Base-by-base conservation (phyloP, 805 yeast species). In the Candida mattraensis region DNA sequence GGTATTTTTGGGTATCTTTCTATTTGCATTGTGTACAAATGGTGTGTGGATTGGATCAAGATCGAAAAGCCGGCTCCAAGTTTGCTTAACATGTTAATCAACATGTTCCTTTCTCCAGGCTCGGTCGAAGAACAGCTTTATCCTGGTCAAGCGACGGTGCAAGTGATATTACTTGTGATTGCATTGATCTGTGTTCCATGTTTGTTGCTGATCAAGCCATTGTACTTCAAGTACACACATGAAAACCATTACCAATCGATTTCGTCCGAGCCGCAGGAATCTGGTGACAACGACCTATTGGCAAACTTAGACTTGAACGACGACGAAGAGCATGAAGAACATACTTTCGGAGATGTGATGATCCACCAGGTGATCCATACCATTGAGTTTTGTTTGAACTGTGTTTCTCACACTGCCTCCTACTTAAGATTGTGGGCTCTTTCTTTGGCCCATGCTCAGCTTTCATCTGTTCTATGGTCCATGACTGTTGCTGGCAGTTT, bases 371-470 rank as follows among this genome's bases (percentile, higher is more conserved):
- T 91, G 16, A 91, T 91, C 51, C 97, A 93, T 63, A 93, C 99
- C 8, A 91, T 91, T 58, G 99, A 91, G 70, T 91, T 93, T 66
- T 91, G 99, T 58, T 73, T 91, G 57, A 93, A 93, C 64, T 86
- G 96, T 70, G 96, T 91, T 20, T 87, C 96, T n/a, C 99, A 91
- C 62, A 91, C 99, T 2, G 99, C 99, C 1, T 91, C 98, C 0
- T 91, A 91, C 57, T 71, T 91, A 50, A 85, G 99, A 64, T 69
- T 91, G 48, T 91, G 99, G 99, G 99, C 99, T 3, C 70, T 91
- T 50, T 91, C 98, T 1, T 76, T 91, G 45, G 99, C 99, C 0
- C 99, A 91, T 65, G 94, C 96, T 10, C 98, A 91, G 68, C 73
- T 91, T 52, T 89, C 97, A 0, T 70, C 84, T n/a, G 99, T 91